Percentiles rank a stretch among this genome's conserved stretches.
Evolutionary conservation across 306 rosid genomes (phyloP).

Genomic region (Medicago lupulina): DNA sequence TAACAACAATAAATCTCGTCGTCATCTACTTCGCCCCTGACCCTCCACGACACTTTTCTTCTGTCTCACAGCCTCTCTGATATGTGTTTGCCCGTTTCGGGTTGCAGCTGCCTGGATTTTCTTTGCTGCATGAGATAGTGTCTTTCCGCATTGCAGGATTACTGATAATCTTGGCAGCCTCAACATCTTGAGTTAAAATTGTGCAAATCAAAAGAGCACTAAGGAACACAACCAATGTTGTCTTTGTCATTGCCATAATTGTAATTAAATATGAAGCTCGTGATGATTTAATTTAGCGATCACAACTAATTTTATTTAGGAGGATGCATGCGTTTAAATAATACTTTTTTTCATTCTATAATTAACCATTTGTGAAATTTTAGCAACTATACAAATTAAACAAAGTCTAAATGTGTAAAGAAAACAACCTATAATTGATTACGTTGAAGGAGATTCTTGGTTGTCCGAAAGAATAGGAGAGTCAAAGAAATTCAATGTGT

Average conservation of each 20-base stretch:
- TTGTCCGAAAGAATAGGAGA: background rate
- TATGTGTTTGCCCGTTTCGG: background rate
- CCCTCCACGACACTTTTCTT: background rate
- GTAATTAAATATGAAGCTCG: background rate
- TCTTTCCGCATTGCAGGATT: background rate
- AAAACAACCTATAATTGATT: background rate
- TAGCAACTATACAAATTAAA: background rate
- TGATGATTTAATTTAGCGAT: background rate
- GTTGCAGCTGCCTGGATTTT: background rate
- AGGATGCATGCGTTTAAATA: slow-evolving; percentile 2
- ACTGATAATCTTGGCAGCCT: fast-evolving
- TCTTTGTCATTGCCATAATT: slow-evolving; percentile 24
- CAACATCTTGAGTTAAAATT: background rate
- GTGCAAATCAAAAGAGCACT: background rate
- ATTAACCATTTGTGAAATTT: background rate
- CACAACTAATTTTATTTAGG: background rate
- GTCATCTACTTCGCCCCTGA: too few species aligned
- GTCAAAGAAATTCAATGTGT: background rate
- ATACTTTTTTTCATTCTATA: background rate
- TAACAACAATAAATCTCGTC: too few species aligned
- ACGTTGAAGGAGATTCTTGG: background rate
- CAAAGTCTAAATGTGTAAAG: background rate
- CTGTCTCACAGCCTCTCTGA: background rate
- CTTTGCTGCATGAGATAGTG: background rate
- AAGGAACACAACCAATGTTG: background rate